Conservation (phyloP, 2,329 filamentous ascomycete species). For the Colletotrichum costaricense region DNA sequence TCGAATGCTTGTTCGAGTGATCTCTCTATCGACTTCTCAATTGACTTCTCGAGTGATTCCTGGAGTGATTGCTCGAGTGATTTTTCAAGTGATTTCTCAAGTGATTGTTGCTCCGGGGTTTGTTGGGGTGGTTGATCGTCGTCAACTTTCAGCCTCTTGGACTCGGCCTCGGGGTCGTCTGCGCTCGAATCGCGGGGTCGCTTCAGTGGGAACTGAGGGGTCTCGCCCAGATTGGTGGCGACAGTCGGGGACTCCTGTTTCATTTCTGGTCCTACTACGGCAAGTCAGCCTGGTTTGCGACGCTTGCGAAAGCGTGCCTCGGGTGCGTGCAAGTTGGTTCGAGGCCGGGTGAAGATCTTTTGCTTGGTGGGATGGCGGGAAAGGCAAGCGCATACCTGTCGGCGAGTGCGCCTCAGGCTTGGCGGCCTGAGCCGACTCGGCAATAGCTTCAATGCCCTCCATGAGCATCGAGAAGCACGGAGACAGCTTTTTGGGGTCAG, state of each 20-base stretch:
- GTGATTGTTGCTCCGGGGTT: neutral
- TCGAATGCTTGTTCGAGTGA: too few relatives aligned
- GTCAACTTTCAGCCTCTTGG: constrained; percentile 42
- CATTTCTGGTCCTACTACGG: constrained; percentile 44
- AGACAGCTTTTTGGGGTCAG: constrained; percentile 23
- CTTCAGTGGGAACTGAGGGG: constrained; percentile 50
- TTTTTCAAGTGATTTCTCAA: neutral
- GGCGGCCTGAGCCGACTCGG: constrained; percentile 52
- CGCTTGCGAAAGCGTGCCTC: constrained; percentile 5
- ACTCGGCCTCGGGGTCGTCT: constrained; percentile 44
- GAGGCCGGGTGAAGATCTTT: constrained; percentile 29
- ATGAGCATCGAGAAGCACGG: constrained; percentile 33
- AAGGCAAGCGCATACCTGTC: constrained; percentile 45
- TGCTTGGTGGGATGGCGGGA: constrained; percentile 19
- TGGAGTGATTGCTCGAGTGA: neutral
- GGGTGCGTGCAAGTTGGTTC: constrained; percentile 19
- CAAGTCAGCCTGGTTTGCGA: constrained; percentile 40
- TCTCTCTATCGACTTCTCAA: too few relatives aligned
- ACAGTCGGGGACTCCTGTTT: constrained; percentile 51
- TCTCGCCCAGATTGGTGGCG: constrained; percentile 44
- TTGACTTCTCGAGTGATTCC: neutral
- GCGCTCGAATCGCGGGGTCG: constrained; percentile 48
- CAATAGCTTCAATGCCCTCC: constrained; percentile 49
- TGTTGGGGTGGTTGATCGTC: constrained; percentile 9
- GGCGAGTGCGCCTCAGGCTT: constrained; percentile 47